Percentiles rank a stretch among this genome's conserved stretches.
These are phyloP conservation scores for Detonula confervacea DNA, from an alignment of 352 stramenopile genomes.

Conservation along the genomic window DNA sequence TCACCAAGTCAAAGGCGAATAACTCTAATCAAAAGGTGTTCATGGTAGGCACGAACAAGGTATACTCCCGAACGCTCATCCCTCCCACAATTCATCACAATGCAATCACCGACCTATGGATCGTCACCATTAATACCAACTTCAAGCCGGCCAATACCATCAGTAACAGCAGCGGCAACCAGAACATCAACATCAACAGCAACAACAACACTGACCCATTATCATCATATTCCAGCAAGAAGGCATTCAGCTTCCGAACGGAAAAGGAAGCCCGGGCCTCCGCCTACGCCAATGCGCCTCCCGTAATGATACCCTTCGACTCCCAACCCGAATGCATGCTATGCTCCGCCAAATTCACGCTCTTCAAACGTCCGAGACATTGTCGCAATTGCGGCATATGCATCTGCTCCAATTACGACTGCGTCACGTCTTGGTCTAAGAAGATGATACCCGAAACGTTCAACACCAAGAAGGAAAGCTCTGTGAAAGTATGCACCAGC, in stretches of 20 bases:
- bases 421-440: constrained; percentile 55
- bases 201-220: constrained; percentile 57
- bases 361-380: constrained; percentile 71
- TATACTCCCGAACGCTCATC: constrained; percentile 73
- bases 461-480: constrained; percentile 72
- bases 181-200: constrained; percentile 24
- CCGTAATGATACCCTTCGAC: constrained; percentile 71
- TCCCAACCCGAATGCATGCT: constrained; percentile 64
- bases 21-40: constrained; percentile 22
- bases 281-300: constrained; percentile 78
- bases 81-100: constrained; percentile 80
- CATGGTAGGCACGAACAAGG: constrained; percentile 42
- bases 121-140: constrained; percentile 81
- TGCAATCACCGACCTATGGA: constrained; percentile 75
- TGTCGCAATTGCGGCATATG: constrained; percentile 83
- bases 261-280: constrained; percentile 78
- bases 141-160: neutral
- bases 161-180: neutral
- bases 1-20: constrained; percentile 3
- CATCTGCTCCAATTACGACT: constrained; percentile 68
- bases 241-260: constrained; percentile 76
- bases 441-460: constrained; percentile 80
- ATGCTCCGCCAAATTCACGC: constrained; percentile 70
- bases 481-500: constrained; percentile 71
- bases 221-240: no score